These are phyloP conservation scores for Chaetomium strumarium DNA, from an alignment of 2,329 filamentous ascomycete genomes.

Conservation along the genomic window DNA sequence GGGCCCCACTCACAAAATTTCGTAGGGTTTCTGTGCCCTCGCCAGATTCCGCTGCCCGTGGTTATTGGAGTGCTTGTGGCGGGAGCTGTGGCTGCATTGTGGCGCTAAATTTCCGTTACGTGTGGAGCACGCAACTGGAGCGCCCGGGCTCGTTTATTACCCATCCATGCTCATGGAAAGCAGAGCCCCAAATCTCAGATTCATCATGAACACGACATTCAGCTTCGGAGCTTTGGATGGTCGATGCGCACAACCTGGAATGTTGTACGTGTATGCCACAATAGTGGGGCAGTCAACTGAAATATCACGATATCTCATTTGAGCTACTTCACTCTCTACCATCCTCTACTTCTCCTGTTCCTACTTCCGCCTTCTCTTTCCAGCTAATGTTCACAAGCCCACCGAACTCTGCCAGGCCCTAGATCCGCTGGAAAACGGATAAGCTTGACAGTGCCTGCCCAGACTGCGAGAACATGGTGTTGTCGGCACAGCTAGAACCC, in stretches of 20 bases:
- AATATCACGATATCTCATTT: too few relatives aligned
- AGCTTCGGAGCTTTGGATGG: slow-evolving; percentile 2
- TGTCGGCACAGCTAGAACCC: slow-evolving; percentile 60
- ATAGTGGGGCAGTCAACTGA: too few relatives aligned
- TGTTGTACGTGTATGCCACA: too few relatives aligned
- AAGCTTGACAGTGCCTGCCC: slow-evolving; percentile 53
- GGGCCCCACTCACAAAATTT: slow-evolving; percentile 25
- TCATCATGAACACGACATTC: too few relatives aligned
- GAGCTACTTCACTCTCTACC: not conserved
- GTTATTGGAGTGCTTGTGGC: slow-evolving; percentile 10
- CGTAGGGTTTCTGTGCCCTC: slow-evolving; percentile 28
- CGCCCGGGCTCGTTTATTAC: too few relatives aligned
- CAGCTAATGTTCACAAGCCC: not conserved
- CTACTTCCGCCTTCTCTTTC: not conserved
- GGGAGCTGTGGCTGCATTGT: slow-evolving; percentile 14
- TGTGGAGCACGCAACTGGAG: too few relatives aligned
- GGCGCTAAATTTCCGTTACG: too few relatives aligned
- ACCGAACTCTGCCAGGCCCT: not conserved
- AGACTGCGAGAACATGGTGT: slow-evolving; percentile 53
- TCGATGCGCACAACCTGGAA: not conserved
- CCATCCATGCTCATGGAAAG: too few relatives aligned
- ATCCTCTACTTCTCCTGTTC: not conserved
- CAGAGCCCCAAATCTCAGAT: too few relatives aligned
- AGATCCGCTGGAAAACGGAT: slow-evolving; percentile 40
- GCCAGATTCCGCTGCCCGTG: slow-evolving; percentile 10